A percentile compares a stretch with the other conserved stretches of the same genome.
phyloP scores from a whole-genome alignment of 225 moss, liverwort and hornwort genomes.

The Pseudoscleropodium purum region DNA sequence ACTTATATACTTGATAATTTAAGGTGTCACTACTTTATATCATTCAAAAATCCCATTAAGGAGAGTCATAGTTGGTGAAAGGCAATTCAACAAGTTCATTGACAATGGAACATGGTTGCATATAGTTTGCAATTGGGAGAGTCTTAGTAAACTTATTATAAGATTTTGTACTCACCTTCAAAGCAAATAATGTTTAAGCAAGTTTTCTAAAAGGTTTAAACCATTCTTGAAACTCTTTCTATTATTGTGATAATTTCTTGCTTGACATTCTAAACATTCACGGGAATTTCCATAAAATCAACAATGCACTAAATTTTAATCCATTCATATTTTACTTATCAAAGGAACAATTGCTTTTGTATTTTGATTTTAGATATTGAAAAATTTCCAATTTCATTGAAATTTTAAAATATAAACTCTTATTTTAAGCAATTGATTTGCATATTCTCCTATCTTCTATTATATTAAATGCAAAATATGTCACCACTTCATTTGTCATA shows the following conservation, averaged over 20 bases:
- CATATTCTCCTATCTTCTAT: not conserved
- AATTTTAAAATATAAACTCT: not conserved
- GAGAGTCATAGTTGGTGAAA: not conserved
- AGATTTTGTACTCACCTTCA: not conserved
- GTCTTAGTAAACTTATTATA: accelerated
- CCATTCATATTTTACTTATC: accelerated
- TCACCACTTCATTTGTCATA: accelerated
- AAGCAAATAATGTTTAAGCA: accelerated
- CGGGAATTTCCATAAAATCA: accelerated
- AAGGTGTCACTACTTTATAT: not conserved
- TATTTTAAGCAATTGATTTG: not conserved
- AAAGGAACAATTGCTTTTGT: not conserved
- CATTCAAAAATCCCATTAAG: not conserved
- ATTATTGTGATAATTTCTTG: not conserved
- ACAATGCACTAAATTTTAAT: not conserved
- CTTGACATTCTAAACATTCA: not conserved
- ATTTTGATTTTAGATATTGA: accelerated
- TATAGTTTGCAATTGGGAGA: not conserved
- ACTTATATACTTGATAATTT: not conserved
- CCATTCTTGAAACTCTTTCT: accelerated
- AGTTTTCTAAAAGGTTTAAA: not conserved
- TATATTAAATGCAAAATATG: not conserved
- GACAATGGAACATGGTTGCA: accelerated
- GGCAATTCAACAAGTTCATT: accelerated
- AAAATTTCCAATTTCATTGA: accelerated